Evolutionary conservation across 768 basidiomycete genomes (phyloP), one percentile per base, ranked within the genome.

Genomic region (Sporobolomyces phaffii): DNA sequence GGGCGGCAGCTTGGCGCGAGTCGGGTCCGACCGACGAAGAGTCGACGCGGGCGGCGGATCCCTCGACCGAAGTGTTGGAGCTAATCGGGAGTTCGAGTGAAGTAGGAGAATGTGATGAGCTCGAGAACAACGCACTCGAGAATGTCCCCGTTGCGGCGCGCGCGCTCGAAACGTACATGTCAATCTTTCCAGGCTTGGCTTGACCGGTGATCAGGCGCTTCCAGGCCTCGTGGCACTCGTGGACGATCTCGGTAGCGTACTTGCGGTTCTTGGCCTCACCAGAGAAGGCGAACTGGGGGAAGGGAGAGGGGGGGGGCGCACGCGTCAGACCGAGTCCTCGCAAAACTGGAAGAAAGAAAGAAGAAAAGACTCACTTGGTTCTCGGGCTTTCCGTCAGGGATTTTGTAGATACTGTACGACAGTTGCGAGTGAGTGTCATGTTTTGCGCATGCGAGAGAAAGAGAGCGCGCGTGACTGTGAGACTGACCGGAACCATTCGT

Each of bases 201-300:
- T 96, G 89, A 69, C 92, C 91, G 58, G 80, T 81, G 78, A 92
- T 83, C 74, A 99, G 84, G 76, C 89, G 89, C 76, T 91, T 90
- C 96, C 96, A 99, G 41, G 96, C 89, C 79, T 98, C 96, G 77
- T 98, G 88, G 80, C 90, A 93, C 78, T 99, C 96, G 79, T 96
- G 93, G 77, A 99, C 89, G 81, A 98, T 96, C 80, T 98, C 94
- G 60, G 89, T 91, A 36, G 96, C 96, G 78, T 98, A 99, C 79
- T 94, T 96, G 84, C 94, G 96, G 84, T 96, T 96, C 83, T 98
- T 99, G 72, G 94, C 94, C 81, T 99, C 96, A 64, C 96, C 96
- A 59, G 91, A 93, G 85, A 99, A 99, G 22, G 96, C 96, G 76
- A 99, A 99, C 72, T 60, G 28, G 8, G 34, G 5, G 31, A 44